phyloP scores from a whole-genome alignment of 768 basidiomycete genomes.

The Suillus decipiens region DNA sequence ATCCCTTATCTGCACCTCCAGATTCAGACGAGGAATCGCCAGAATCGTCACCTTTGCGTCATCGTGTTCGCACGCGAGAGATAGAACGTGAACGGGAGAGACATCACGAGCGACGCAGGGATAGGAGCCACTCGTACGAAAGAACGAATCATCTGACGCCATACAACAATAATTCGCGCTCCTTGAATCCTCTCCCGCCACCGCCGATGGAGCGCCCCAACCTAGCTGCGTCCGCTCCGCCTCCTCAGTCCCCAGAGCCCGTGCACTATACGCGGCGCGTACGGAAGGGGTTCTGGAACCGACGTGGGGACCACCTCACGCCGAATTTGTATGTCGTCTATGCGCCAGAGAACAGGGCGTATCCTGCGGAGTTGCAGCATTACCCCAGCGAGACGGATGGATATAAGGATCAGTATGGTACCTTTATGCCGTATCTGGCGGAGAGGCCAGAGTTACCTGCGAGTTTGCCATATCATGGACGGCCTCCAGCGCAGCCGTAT shows the following conservation, averaged over 20 bases:
- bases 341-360: slow-evolving; percentile 55
- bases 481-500: slow-evolving; percentile 57
- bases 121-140: neutral
- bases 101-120: neutral
- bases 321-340: slow-evolving; percentile 59
- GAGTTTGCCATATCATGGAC: slow-evolving; percentile 59
- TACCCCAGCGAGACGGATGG: slow-evolving; percentile 60
- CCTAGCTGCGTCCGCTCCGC: slow-evolving; percentile 29
- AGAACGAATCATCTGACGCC: neutral
- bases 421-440: slow-evolving; percentile 40
- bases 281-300: slow-evolving; percentile 71
- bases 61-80: slow-evolving; percentile 18
- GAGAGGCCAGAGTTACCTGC: slow-evolving; percentile 59
- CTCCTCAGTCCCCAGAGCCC: slow-evolving; percentile 32
- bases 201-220: slow-evolving; percentile 29
- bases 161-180: neutral
- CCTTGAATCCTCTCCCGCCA: slow-evolving; percentile 30
- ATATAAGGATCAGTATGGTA: slow-evolving; percentile 56
- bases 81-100: slow-evolving; percentile 7
- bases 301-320: slow-evolving; percentile 73
- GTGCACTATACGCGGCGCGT: slow-evolving; percentile 32
- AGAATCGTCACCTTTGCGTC: slow-evolving; percentile 20
- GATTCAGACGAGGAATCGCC: slow-evolving; percentile 15
- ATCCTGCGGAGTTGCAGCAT: slow-evolving; percentile 58
- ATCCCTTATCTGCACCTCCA: slow-evolving; percentile 24